Evolutionary conservation across 306 rosid genomes (phyloP), one percentile per base, ranked within the genome.

Genomic region (Glycine tomentella): DNA sequence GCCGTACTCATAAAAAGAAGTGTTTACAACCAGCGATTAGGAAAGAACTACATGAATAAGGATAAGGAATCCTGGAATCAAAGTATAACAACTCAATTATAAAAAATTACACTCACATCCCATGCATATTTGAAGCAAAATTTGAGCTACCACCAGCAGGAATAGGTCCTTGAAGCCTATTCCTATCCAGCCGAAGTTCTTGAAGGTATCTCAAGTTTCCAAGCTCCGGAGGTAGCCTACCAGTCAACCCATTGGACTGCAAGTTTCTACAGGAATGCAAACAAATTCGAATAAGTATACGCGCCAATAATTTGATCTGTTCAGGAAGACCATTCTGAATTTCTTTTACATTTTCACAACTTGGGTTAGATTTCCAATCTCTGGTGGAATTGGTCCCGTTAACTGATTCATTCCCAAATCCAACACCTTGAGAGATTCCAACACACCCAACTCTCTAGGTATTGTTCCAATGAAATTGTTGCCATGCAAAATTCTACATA

Each of bases 351-450:
- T 89, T 90, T 78, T 90, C 89, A 82, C 84, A 69, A 82, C 52
- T 76, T 72, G 85, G 52, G 89, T 77, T 83, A 89, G 83, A 83
- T 89, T 87, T 80, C 97, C 99, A 65, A 93, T 73, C 90, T 92
- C 97, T 5, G 88, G 85, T 84, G 99, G 99, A 87, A 96, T 91
- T 15, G 91, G 89, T 69, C 99, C 99, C 0, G 91, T 68, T 75
- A 96, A 87, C 73, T 74, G 94, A 89, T 96, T 96, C 79, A 4
- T 72, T 82, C 99, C 99, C 90, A 96, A 89, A 86, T 93, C 98
- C 88, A 96, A 88, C 84, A 88, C 87, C 84, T 46, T 81, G 75
- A 96, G 97, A 73, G 81, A 68, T 55, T 84, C 90, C 81, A 96
- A 90, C 86, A 70, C 49, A 73, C 93, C 88, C 75, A 93, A 83